Evolutionary conservation across 306 rosid species (phyloP), one percentile per base, ranked within the genome.

Genomic region (Quercus bicolor): DNA sequence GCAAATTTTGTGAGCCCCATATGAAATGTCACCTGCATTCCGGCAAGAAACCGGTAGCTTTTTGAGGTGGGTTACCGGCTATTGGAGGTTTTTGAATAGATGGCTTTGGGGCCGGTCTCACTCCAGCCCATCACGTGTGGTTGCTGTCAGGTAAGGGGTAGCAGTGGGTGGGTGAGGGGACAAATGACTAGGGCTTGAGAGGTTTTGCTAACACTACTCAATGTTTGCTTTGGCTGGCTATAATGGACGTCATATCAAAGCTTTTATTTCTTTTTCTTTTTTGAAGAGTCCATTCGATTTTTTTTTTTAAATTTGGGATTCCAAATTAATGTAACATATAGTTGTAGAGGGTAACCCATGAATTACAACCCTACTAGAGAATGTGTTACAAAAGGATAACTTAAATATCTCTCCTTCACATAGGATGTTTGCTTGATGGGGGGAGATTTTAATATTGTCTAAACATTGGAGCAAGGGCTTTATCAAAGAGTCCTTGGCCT

Each of bases 111-210:
- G 78, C 43, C 80, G n/a, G 26, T 66, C 52, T 68, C 84, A 4
- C 37, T 48, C 80, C 80, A 81, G 74, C 84, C 80, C 77, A 76
- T 70, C 80, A 81, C 77, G 84, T 81, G 77, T 33, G 57, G 84
- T 81, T 81, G 74, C 84, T 81, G 84, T 81, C 84, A 76, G 77
- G 77, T 26, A 70, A 61, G 80, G 51, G 80, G 84, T 76, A 34
- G 77, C 84, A 81, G 80, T 60, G 37, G 80, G 80, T 81, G 84
- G 68, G 73, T 70, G 73, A 60, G 84, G 77, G 72, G 77, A 81
- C 84, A 81, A 71, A 70, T 70, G 15, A 78, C n/a, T 33, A 68
- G 53, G 72, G 26, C 37, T 68, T n/a, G 72, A 68, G 72, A 68
- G 72, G 72, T 68, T 68, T n/a, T 4, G 52, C 26, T 33, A 34